Evolutionary conservation across 169 alveolate genomes (phyloP).

Genomic region (Plasmodium reichenowi): DNA sequence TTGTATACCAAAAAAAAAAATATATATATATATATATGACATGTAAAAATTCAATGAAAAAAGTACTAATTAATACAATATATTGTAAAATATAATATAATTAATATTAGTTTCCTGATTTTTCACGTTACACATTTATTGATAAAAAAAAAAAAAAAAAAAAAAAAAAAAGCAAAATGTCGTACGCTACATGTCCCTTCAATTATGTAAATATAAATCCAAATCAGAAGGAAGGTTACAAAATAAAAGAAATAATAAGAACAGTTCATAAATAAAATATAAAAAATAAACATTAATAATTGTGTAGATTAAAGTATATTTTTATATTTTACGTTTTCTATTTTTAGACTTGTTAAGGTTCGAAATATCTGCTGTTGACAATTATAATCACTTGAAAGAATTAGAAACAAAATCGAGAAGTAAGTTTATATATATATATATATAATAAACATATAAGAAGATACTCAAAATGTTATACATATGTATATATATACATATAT

Average conservation of each 20-base stretch:
- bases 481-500: not conserved
- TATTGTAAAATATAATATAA: not conserved
- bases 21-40: too few relatives aligned
- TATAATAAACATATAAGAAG: too few relatives aligned
- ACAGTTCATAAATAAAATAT: not conserved
- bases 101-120: not conserved
- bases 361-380: conserved; percentile 45
- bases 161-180: conserved; percentile 13
- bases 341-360: conserved; percentile 56
- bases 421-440: not conserved
- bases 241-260: not conserved
- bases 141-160: conserved; percentile 1
- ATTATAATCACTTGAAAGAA: conserved; percentile 32
- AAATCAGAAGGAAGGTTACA: conserved; percentile 68
- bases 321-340: not conserved
- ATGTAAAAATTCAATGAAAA: not conserved
- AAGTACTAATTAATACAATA: not conserved
- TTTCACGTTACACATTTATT: not conserved
- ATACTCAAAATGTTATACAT: not conserved
- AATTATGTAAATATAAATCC: conserved; percentile 45
- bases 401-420: conserved; percentile 42
- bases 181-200: conserved; percentile 47
- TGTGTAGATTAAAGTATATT: not conserved
- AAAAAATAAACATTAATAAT: not conserved
- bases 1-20: not conserved